Evolutionary conservation across 169 alveolate genomes (phyloP), one percentile per base, ranked within the genome.

Genomic region (Plasmodium fragile): DNA sequence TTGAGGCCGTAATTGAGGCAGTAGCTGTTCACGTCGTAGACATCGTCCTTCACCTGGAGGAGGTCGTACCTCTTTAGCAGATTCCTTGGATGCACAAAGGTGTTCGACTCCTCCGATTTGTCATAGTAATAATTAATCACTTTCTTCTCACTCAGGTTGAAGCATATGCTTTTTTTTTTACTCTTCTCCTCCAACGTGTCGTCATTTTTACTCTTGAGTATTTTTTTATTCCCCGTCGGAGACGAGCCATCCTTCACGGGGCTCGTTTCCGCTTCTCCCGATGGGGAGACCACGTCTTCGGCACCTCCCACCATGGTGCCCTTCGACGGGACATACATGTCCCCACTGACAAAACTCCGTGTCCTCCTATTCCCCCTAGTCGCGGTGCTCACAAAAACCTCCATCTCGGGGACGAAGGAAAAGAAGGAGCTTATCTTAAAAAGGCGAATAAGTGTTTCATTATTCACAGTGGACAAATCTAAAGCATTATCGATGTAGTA

Each of bases 371-470:
- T 0, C 39, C 71, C 13, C 41, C 75, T 71, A 4, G 25, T 4
- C n/a, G 75, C 5, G 22, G 4, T 22, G 16, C 73, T 45, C 30
- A 36, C 22, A 53, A 41, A 85, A 30, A 53, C 13, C 22, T 85
- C 93, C 59, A 73, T 53, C 69, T 85, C 93, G 8, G 93, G 93
- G 0, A 85, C 93, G 65, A 85, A 85, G 11, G 93, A 85, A 73
- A 85, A 85, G 59, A 85, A 49, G 30, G 93, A 85, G 32, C 25
- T 73, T 18, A 85, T 85, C 59, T 75, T 85, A 75, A 73, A 85
- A 53, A 85, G 79, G 25, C 93, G 85, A 25, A 75, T 55, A 11
- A 85, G 59, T 32, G 69, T 85, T 39, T 39, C 52, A 53, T 85
- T 85, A 69, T 85, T 71, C 10, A 55, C 85, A 3, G 78, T 8